Conservation (phyloP, 1,284 basidiomycete species). For the Trametes sp. region DNA sequence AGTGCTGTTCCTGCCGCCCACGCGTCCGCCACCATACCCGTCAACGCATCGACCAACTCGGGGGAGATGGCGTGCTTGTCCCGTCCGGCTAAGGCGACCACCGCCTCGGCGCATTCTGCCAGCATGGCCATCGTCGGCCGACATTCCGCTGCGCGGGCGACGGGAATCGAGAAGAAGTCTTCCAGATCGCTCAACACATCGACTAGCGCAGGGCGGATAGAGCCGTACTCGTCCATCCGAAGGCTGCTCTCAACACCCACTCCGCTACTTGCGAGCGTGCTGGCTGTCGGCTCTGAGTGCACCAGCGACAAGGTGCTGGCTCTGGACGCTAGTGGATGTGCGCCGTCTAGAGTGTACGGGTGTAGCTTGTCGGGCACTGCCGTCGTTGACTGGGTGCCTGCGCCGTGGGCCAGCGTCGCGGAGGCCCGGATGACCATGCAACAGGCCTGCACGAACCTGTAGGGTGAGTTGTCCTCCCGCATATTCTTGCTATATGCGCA, state of each 20-base stretch:
- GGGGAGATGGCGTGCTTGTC: slow-evolving; percentile 18
- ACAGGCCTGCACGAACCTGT: slow-evolving; percentile 26
- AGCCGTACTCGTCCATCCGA: slow-evolving; percentile 14
- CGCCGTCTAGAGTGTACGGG: background rate
- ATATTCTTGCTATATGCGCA: slow-evolving; percentile 27
- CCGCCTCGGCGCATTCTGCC: slow-evolving; percentile 27
- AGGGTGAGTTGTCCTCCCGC: slow-evolving; percentile 26
- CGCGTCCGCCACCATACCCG: slow-evolving; percentile 12
- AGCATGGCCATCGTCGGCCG: slow-evolving; percentile 27
- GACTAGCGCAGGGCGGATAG: slow-evolving; percentile 18
- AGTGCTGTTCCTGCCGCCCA: background rate
- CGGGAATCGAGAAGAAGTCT: slow-evolving; percentile 25
- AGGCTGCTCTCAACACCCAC: background rate
- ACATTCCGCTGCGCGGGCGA: slow-evolving; percentile 19
- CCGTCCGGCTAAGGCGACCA: slow-evolving; percentile 19
- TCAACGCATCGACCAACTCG: slow-evolving; percentile 19
- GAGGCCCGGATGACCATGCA: slow-evolving; percentile 29
- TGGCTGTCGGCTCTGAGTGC: background rate
- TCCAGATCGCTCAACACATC: slow-evolving; percentile 21
- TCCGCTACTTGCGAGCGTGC: background rate
- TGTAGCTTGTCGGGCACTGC: background rate
- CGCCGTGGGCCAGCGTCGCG: slow-evolving; percentile 13
- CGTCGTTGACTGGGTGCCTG: background rate
- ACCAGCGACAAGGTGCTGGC: background rate
- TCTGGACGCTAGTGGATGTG: background rate